These are phyloP conservation scores for Chloranthus sessilifolius DNA, from an alignment of 164 flowering plant species.

Conservation along the genomic window DNA sequence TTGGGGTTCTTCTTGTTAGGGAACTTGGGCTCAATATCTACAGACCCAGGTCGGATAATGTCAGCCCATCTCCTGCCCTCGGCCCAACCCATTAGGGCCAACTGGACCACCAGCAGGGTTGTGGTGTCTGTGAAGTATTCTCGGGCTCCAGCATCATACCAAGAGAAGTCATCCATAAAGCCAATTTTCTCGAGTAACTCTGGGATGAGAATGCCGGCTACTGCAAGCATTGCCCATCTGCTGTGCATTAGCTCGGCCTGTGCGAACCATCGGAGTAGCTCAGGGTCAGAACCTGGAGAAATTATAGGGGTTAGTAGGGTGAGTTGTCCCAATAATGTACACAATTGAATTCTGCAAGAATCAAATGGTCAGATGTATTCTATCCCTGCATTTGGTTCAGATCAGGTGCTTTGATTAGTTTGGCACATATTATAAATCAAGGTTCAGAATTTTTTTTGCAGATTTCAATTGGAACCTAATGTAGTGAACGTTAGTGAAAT, in stretches of 20 bases:
- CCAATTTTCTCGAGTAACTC: conserved; percentile 63
- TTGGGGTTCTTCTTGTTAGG: conserved; percentile 51
- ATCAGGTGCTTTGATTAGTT: too few species aligned
- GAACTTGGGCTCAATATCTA: conserved; percentile 61
- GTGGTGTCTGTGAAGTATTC: conserved; percentile 72
- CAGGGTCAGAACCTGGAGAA: conserved; percentile 73
- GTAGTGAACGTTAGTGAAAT: too few species aligned
- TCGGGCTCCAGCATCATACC: conserved; percentile 70
- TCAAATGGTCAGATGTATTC: too few species aligned
- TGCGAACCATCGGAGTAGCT: conserved; percentile 70
- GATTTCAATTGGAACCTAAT: too few species aligned
- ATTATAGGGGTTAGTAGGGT: not conserved
- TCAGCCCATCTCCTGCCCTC: conserved; percentile 96
- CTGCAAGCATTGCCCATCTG: conserved; percentile 95
- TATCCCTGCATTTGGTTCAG: too few species aligned
- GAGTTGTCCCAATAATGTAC: too few species aligned
- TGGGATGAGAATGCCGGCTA: conserved; percentile 79
- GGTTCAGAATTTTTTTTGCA: too few species aligned
- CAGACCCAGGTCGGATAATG: conserved; percentile 63
- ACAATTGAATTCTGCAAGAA: too few species aligned
- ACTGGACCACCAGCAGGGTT: conserved; percentile 63
- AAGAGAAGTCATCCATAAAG: conserved; percentile 58
- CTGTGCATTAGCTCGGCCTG: conserved; percentile 86
- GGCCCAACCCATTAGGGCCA: conserved; percentile 81
- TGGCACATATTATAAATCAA: too few species aligned